These are phyloP conservation scores for Monilinia aucupariae DNA, from an alignment of 2,329 filamentous ascomycete genomes.

Conservation along the genomic window DNA sequence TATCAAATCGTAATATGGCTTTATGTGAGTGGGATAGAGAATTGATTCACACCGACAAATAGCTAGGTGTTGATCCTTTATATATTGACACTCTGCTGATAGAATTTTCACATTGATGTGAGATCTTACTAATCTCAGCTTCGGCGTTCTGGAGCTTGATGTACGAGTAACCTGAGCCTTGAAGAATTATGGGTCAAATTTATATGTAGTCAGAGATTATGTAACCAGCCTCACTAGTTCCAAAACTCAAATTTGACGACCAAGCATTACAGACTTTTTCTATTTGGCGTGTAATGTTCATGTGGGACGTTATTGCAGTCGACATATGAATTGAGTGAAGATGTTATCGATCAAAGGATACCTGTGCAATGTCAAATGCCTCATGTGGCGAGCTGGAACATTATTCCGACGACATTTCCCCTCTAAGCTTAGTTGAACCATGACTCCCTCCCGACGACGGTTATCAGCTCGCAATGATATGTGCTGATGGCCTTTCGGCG, in stretches of 20 bases:
- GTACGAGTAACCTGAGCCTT: neutral
- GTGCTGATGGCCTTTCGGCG: neutral
- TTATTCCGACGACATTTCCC: neutral
- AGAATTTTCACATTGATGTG: neutral
- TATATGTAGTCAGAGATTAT: neutral
- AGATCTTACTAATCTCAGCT: neutral
- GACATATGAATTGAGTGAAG: neutral
- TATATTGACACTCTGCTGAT: no score
- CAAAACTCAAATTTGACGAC: constrained; percentile 1
- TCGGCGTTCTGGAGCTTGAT: neutral
- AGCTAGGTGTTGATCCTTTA: neutral
- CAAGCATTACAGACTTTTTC: neutral
- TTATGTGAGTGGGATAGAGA: neutral
- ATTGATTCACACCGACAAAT: neutral
- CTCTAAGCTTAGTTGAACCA: neutral
- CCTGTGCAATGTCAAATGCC: neutral
- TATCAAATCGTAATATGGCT: neutral
- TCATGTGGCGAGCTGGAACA: neutral
- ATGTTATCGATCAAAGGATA: neutral
- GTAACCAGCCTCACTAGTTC: neutral
- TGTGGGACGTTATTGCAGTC: neutral
- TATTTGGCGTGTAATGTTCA: neutral
- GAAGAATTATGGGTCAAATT: neutral
- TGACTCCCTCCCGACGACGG: neutral
- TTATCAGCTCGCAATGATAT: neutral